A percentile compares a stretch with the other conserved stretches of the same genome.
These are phyloP conservation scores for Hypoxylon sp. DNA, from an alignment of 2,329 filamentous ascomycete species.

Conservation along the genomic window DNA sequence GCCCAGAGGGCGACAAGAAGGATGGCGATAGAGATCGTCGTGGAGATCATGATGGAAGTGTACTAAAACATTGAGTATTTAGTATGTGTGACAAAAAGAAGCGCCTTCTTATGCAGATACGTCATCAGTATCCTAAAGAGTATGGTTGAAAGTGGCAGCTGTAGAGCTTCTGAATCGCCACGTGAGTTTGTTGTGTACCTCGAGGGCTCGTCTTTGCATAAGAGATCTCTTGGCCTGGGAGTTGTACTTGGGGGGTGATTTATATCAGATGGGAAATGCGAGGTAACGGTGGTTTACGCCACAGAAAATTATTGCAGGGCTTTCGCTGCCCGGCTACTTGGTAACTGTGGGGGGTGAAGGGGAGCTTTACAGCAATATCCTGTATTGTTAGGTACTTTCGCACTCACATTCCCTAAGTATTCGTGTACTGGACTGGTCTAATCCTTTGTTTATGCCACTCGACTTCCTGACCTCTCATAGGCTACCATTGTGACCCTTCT, in stretches of 20 bases:
- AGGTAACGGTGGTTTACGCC: too few species aligned
- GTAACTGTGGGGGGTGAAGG: not conserved
- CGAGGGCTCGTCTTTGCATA: too few species aligned
- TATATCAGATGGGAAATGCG: too few species aligned
- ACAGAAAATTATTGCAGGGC: too few species aligned
- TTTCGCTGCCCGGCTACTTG: not conserved
- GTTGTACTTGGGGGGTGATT: too few species aligned
- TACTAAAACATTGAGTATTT: not conserved
- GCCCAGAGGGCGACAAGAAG: slow-evolving; percentile 14
- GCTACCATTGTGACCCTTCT: not conserved
- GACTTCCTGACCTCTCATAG: not conserved
- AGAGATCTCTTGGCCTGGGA: too few species aligned
- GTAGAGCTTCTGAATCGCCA: not conserved
- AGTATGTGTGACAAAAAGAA: not conserved
- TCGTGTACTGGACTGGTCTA: not conserved
- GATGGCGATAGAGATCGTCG: not conserved
- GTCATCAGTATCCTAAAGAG: too few species aligned
- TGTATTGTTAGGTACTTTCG: not conserved
- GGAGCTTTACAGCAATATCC: not conserved
- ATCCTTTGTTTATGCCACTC: not conserved
- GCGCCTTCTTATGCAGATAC: not conserved
- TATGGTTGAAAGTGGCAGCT: not conserved
- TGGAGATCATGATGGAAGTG: slow-evolving; percentile 5
- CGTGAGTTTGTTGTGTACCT: too few species aligned
- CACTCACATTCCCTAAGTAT: not conserved